Conservation (phyloP, 164 flowering plant species). For the Cinnamomum chago region DNA sequence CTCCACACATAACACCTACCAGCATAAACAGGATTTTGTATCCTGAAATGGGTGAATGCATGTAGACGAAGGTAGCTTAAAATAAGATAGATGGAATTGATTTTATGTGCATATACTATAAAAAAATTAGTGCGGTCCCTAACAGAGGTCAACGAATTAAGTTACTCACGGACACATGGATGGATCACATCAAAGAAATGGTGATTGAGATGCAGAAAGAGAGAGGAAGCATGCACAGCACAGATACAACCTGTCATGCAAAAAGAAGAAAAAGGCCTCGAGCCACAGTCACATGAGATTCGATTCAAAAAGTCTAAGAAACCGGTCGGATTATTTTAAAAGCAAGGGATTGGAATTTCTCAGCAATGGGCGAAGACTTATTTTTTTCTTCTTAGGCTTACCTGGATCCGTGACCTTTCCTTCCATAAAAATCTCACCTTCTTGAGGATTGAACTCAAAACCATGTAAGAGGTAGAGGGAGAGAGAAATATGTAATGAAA, state of each 20-base stretch:
- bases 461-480: too few species aligned
- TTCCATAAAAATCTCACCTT: neutral
- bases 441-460: too few species aligned
- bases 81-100: slow-evolving; percentile 1
- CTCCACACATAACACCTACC: too few species aligned
- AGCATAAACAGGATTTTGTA: too few species aligned
- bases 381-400: neutral
- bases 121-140: neutral
- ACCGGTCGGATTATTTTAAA: neutral
- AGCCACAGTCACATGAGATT: neutral
- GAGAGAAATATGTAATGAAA: too few species aligned
- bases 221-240: neutral
- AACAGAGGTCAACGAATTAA: slow-evolving; percentile 1
- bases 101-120: neutral
- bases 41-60: too few species aligned
- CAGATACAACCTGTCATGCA: neutral
- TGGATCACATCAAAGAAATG: neutral
- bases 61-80: neutral
- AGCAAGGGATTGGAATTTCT: neutral
- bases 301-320: neutral
- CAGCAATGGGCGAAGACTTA: neutral
- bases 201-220: neutral
- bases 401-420: neutral
- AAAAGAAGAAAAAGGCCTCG: neutral
- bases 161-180: slow-evolving; percentile 1